A percentile compares a stretch with the other conserved stretches of the same genome.
Evolutionary conservation across 306 rosid genomes (phyloP).

Genomic region (Rosa rugosa): DNA sequence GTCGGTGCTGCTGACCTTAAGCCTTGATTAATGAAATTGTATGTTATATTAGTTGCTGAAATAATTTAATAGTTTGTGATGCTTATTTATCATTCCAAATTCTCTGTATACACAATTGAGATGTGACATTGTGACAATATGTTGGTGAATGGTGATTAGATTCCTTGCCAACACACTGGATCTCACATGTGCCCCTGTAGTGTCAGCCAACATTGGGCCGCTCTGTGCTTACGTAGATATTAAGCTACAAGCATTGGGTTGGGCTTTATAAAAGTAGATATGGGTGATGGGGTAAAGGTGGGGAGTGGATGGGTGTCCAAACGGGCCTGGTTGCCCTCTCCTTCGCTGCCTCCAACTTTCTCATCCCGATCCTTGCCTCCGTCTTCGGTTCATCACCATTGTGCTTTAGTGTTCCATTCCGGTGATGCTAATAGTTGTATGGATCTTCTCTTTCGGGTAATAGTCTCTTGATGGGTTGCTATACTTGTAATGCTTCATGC

Average conservation of each 20-base stretch:
- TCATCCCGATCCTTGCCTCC: too few species aligned
- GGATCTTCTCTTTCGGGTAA: too few species aligned
- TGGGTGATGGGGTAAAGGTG: neutral
- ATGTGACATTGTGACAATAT: conserved; percentile 5
- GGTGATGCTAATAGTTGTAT: too few species aligned
- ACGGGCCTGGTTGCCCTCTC: too few species aligned
- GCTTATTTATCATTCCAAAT: conserved; percentile 39
- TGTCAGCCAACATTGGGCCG: neutral
- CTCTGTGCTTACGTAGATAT: neutral
- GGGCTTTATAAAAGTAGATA: neutral
- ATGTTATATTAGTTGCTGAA: conserved; percentile 3
- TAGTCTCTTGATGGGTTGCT: too few species aligned
- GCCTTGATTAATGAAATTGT: too few species aligned
- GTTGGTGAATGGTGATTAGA: conserved; percentile 3
- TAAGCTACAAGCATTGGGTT: neutral
- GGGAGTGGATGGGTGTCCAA: neutral
- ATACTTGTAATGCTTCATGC: too few species aligned
- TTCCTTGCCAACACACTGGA: neutral
- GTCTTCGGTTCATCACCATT: too few species aligned
- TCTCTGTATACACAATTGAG: neutral
- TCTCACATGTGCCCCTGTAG: neutral
- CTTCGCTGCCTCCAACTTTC: too few species aligned
- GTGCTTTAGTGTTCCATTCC: too few species aligned
- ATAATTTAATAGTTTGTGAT: neutral
- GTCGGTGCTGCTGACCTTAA: too few species aligned